Evolutionary conservation across 192 early-diverging fungal genomes (phyloP), one percentile per base, ranked within the genome.

Genomic region (Fimicolochytrium jonesii): DNA sequence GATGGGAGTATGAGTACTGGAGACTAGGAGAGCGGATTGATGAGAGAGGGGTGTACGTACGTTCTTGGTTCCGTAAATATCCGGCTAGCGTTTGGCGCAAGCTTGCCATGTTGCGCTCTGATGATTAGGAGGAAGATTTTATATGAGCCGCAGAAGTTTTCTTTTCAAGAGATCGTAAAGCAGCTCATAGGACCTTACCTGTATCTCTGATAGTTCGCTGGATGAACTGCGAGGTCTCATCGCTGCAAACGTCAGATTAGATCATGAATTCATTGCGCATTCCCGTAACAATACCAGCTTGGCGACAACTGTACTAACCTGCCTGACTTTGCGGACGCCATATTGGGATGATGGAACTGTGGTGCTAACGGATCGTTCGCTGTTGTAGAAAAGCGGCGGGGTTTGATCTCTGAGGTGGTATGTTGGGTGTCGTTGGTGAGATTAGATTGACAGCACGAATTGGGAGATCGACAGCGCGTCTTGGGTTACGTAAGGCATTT

Each of bases 11-110:
- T 6, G 30, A 17, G 51, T 45, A 9, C 9, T 13, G 7, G 37
- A 25, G 10, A 3, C 9, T 47, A 18, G 13, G 17, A 30, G 15
- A 31, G 28, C 7, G 6, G 55, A 35, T 4, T 10, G 10, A 20
- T 18, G 6, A 28, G 6, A 25, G 36, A 39, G 35, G 34, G 17
- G n/a, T 5, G 37, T 11, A 17, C 55, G 17, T 47, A 68, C 67
- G 67, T 56, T 68, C 67, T 61, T 68, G 67, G 49, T 68, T 68
- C 7, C 67, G 45, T 11, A 61, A n/a, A 34, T 61, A 61, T 1
- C 67, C 67, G 23, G 49, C 59, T 11, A 61, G 25, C 20, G 42
- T 56, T 10, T 18, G 18, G 13, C 59, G 49, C 32, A 68, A 37
- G 28, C 28, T 56, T 10, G 48, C 28, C 59, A 68, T 61, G 59